Evolutionary conservation across 1,284 basidiomycete genomes (phyloP).

Genomic region (Boletus calvinii): DNA sequence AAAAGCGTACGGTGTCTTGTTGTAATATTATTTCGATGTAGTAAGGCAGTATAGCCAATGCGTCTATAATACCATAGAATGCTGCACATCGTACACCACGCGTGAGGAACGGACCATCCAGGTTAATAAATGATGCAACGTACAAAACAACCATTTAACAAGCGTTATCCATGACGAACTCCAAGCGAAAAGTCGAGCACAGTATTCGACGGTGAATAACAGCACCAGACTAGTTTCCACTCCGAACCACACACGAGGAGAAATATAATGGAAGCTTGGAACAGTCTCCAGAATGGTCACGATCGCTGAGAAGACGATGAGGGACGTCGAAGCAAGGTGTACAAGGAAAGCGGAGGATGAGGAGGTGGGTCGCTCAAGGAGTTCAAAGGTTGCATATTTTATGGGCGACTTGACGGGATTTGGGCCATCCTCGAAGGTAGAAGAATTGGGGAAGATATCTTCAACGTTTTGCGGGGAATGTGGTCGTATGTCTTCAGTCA

Average conservation of each 20-base stretch:
- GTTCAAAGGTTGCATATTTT: slow-evolving; percentile 56
- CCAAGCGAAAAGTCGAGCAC: slow-evolving; percentile 63
- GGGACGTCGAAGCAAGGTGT: slow-evolving; percentile 59
- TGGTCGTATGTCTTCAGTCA: slow-evolving; percentile 36
- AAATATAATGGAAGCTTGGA: slow-evolving; percentile 72
- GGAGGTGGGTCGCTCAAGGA: slow-evolving; percentile 69
- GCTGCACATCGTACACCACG: slow-evolving; percentile 41
- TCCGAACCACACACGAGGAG: slow-evolving; percentile 78
- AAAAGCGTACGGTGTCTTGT: slow-evolving; percentile 72
- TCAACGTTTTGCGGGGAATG: slow-evolving; percentile 35
- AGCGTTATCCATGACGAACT: slow-evolving; percentile 61
- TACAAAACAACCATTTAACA: slow-evolving; percentile 66
- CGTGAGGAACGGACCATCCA: slow-evolving; percentile 9
- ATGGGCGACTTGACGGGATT: slow-evolving; percentile 49
- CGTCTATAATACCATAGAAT: slow-evolving; percentile 83
- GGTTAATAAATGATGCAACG: slow-evolving; percentile 31
- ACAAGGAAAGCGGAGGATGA: slow-evolving; percentile 64
- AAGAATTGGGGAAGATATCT: slow-evolving; percentile 37
- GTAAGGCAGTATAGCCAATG: slow-evolving; percentile 82
- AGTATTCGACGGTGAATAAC: slow-evolving; percentile 81
- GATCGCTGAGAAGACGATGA: slow-evolving; percentile 71
- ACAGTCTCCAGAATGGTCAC: slow-evolving; percentile 86
- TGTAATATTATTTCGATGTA: slow-evolving; percentile 82
- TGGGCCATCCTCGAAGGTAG: slow-evolving; percentile 38
- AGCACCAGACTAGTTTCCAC: slow-evolving; percentile 75